phyloP scores from a whole-genome alignment of 2,329 filamentous ascomycete species.

The Beauveria bassiana region DNA sequence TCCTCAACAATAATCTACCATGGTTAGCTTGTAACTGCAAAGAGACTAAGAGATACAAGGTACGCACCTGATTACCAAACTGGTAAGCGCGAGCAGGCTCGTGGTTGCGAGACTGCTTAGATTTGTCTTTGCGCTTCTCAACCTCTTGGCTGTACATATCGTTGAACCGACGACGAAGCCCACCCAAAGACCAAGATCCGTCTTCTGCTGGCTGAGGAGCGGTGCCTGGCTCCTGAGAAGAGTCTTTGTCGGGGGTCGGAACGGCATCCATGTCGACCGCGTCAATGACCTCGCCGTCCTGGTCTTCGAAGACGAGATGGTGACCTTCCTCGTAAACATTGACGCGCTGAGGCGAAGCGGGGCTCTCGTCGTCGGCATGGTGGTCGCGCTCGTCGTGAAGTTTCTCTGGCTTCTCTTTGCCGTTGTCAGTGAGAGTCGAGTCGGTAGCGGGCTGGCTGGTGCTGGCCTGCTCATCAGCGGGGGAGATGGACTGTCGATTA shows the following conservation, averaged over 20 bases:
- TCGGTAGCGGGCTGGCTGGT: slow-evolving; percentile 26
- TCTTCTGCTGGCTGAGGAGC: slow-evolving; percentile 8
- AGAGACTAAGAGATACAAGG: not conserved
- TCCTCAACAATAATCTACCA: slow-evolving; percentile 75
- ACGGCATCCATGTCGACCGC: slow-evolving; percentile 28
- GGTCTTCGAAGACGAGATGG: slow-evolving; percentile 73
- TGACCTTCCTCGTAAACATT: slow-evolving; percentile 77
- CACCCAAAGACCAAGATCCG: slow-evolving; percentile 25
- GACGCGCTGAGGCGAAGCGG: slow-evolving; percentile 26
- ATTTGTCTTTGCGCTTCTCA: slow-evolving; percentile 52
- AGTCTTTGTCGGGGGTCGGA: slow-evolving; percentile 12
- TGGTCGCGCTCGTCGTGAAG: slow-evolving; percentile 3
- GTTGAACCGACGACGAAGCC: slow-evolving; percentile 42
- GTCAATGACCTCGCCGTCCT: slow-evolving; percentile 77
- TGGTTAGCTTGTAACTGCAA: slow-evolving; percentile 20
- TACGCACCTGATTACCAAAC: slow-evolving; percentile 66
- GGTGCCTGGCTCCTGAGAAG: not conserved
- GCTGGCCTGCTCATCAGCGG: slow-evolving; percentile 18
- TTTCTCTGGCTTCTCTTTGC: slow-evolving; percentile 21
- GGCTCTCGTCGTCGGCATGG: slow-evolving; percentile 14
- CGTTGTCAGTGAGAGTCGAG: slow-evolving; percentile 26
- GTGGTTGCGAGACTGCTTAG: slow-evolving; percentile 46
- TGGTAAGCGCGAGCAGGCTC: slow-evolving; percentile 78
- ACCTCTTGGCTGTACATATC: slow-evolving; percentile 53
- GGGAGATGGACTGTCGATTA: slow-evolving; percentile 29